Base-by-base conservation (phyloP, 202 grass and related monocot genomes). In the Setaria italica region DNA sequence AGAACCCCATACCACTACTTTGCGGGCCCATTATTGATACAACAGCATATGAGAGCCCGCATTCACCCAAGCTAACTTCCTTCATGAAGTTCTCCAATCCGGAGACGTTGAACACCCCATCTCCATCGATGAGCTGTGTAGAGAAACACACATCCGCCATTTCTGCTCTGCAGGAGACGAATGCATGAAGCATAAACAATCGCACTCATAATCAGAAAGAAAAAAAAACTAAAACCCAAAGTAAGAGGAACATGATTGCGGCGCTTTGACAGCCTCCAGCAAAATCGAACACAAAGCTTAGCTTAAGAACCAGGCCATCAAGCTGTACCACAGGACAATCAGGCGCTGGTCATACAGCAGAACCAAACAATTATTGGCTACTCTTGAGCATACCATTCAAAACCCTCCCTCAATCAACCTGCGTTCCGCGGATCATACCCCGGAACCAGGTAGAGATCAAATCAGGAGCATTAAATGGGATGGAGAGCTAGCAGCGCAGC, bases 21-120 rank as follows among this genome's bases (percentile, higher is more conserved):
- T 97, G 94, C 2, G 94, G 94, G 7, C 94, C 94, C 94, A 97
- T 97, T 84, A 97, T 97, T 56, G 94, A 97, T 37, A 94, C 94
- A 89, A 94, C 91, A 53, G 94, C 94, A 65, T 97, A 97, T 11
- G 94, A 97, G 71, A 97, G 94, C 14, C 94, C 94, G 16, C 94
- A 97, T 90, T 94, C 91, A 3, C 49, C 76, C 67, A 97, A 84
- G 82, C 88, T 94, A 83, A 94, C 67, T 73, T 91, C 86, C 80
- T 94, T 97, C 89, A 94, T 87, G 73, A 97, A 97, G 76, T 73
- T 88, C 11, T 94, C 91, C 75, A 97, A 77, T 62, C 89, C 91
- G 16, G 83, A 67, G 78, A 92, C 80, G 82, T 92, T 94, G 77
- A 89, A 97, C 57, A 33, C 80, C 32, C 94, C 94, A 90, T 97